Base-by-base conservation (phyloP, 1,284 basidiomycete species). In the Trametes polyzona region DNA sequence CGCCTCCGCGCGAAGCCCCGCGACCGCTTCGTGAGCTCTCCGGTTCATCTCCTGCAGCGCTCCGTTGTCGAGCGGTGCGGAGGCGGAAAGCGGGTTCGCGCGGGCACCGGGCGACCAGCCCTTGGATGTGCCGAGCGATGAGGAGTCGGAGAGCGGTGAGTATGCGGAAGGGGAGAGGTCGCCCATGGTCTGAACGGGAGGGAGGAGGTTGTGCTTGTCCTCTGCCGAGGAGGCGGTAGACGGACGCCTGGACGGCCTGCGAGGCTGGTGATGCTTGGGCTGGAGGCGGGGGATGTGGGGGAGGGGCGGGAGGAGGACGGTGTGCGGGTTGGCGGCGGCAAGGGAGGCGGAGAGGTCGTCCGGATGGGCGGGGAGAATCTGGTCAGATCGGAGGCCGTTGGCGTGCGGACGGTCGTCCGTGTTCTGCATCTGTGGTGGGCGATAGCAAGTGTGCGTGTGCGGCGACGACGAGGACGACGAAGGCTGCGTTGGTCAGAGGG, bases 171-270 rank as follows among this genome's bases (percentile, higher is more conserved):
- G 58, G 16, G 59, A 56, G 19, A 57, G 56, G 32, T 69, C 68
- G 58, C 57, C 61, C 41, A 63, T 62, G 24, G 64, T 27, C 23
- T 55, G 55, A 39, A 61, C 64, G 11, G 70, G 64, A 17, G 70
- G 70, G n/a, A 72, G 55, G 21, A 64, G 56, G 19, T 52, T 52
- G 42, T 52, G 58, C 60, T 66, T 65, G 47, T 70, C 70, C 60
- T 71, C 67, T 14, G 65, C 67, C 9, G 68, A 69, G 30, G 70
- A 71, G 19, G 71, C 71, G 12, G 83, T 84, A 1, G 82, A 80
- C 19, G 83, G 84, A 58, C 83, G 75, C 36, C 68, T 58, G 14
- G 52, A 47, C 5, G 37, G 7, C 24, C 50, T 46, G 14, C 35
- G 30, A 9, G 27, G 41, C 17, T 33, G 10, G 5, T 55, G n/a